Evolutionary conservation across 176 grass and related monocot genomes (phyloP).

Genomic region (Paspalum vaginatum): DNA sequence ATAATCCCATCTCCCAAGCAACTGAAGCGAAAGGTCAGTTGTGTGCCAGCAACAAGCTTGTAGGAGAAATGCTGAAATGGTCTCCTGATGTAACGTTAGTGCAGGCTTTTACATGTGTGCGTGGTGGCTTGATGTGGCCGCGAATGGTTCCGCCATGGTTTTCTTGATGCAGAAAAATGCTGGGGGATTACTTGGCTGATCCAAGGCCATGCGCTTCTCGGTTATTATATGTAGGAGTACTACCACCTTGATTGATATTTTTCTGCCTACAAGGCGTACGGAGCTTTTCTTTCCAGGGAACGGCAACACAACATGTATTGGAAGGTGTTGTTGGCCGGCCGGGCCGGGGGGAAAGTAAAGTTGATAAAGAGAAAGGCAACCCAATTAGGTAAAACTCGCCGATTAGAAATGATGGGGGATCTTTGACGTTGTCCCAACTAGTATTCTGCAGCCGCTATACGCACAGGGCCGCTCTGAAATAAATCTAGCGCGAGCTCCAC

Average conservation of each 20-base stretch:
- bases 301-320: neutral
- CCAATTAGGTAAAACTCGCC: neutral
- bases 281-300: slow-evolving; percentile 1
- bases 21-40: neutral
- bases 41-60: slow-evolving; percentile 3
- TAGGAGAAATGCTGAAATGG: neutral
- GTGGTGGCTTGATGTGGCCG: slow-evolving; percentile 26
- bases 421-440: slow-evolving; percentile 14
- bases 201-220: slow-evolving; percentile 31
- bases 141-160: slow-evolving; percentile 24
- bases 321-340: neutral
- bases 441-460: slow-evolving; percentile 34
- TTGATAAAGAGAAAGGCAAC: slow-evolving; percentile 6
- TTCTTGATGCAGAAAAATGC: neutral
- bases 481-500: slow-evolving; percentile 16
- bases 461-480: slow-evolving; percentile 36
- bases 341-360: neutral
- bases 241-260: too few species aligned
- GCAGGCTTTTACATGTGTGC: slow-evolving; percentile 21
- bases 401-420: neutral
- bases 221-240: neutral
- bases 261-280: neutral
- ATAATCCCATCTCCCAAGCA: neutral
- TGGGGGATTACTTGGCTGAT: slow-evolving; percentile 39
- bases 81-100: slow-evolving; percentile 42